Conservation (phyloP, 2,329 filamentous ascomycete species). For the Dactylellina sp. region DNA sequence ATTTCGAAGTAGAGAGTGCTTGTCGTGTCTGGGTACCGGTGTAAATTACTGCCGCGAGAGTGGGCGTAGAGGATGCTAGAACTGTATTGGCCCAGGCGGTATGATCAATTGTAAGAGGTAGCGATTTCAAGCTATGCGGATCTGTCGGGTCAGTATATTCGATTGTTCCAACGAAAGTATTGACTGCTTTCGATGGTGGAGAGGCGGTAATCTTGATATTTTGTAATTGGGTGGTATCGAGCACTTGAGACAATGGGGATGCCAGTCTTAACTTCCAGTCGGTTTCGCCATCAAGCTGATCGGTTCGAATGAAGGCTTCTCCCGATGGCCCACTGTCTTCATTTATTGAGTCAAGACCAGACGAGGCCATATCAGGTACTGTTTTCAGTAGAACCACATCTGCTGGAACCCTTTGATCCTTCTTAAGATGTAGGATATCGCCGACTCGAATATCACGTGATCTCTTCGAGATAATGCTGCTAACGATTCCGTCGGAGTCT, state of each 20-base stretch:
- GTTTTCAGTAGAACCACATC: constrained; percentile 95
- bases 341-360: constrained; percentile 61
- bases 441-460: constrained; percentile 92
- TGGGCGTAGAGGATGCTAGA: constrained; percentile 89
- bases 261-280: constrained; percentile 97
- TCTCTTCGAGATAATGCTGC: constrained; percentile 73
- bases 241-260: constrained; percentile 83
- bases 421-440: constrained; percentile 91
- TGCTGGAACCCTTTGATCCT: constrained; percentile 91
- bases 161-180: constrained; percentile 92
- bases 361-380: constrained; percentile 67
- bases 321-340: constrained; percentile 69
- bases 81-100: constrained; percentile 99
- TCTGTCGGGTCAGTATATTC: constrained; percentile 61
- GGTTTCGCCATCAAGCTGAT: constrained; percentile 96
- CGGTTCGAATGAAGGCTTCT: constrained; percentile 96
- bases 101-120: constrained; percentile 90
- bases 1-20: constrained; percentile 89
- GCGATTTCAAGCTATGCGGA: constrained; percentile 68
- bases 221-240: constrained; percentile 77
- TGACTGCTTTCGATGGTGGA: constrained; percentile 92
- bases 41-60: constrained; percentile 90
- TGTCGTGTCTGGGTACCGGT: constrained; percentile 94
- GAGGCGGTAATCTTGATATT: constrained; percentile 79
- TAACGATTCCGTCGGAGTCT: constrained; percentile 29